Evolutionary conservation across 768 basidiomycete genomes (phyloP).

Genomic region (Rhizopogon salebrosus): DNA sequence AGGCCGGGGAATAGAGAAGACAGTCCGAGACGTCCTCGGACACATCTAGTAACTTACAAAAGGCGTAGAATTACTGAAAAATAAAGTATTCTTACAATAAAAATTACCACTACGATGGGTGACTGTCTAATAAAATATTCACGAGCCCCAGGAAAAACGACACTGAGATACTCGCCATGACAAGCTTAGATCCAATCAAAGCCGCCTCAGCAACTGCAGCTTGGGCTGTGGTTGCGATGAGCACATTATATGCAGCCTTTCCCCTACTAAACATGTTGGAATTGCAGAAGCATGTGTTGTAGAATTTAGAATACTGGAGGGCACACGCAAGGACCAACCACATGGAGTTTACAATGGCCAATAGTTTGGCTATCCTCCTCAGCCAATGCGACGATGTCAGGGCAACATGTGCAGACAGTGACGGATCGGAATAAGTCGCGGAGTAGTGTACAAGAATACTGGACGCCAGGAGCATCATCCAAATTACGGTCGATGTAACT

Average conservation of each 20-base stretch:
- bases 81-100: too few relatives aligned
- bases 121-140: constrained; percentile 21
- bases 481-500: too few relatives aligned
- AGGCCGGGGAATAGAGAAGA: too few relatives aligned
- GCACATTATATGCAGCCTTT: constrained; percentile 24
- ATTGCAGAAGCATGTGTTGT: constrained; percentile 24
- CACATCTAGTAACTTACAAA: too few relatives aligned
- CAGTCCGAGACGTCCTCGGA: too few relatives aligned
- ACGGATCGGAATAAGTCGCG: background rate
- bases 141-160: constrained; percentile 23
- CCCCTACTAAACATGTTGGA: constrained; percentile 18
- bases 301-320: constrained; percentile 24
- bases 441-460: background rate
- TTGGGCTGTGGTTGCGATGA: constrained; percentile 13
- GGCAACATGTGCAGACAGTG: background rate
- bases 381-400: constrained; percentile 11
- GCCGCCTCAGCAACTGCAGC: constrained; percentile 23
- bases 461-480: too few relatives aligned
- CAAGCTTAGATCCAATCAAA: constrained; percentile 37
- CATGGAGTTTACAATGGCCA: constrained; percentile 24
- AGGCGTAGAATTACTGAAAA: too few relatives aligned
- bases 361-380: constrained; percentile 20
- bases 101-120: too few relatives aligned
- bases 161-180: constrained; percentile 20
- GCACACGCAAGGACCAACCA: constrained; percentile 19